Evolutionary conservation across 495 filamentous ascomycete genomes (phyloP), one percentile per base, ranked within the genome.

Genomic region (Penicillium nucicola): DNA sequence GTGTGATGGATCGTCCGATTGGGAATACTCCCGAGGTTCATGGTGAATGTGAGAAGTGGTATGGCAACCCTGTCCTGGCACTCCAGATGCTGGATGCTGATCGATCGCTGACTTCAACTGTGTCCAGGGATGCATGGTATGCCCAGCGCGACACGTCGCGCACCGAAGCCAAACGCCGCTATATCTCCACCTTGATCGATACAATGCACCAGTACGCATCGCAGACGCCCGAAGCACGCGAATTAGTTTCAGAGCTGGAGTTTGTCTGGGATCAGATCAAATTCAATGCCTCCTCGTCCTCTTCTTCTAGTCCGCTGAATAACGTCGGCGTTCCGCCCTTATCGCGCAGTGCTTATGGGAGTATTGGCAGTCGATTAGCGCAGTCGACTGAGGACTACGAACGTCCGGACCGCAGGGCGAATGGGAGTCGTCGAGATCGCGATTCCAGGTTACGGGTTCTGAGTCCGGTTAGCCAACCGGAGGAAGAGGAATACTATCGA

Each of bases 191-290:
- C 7, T 75, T 98, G 28, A 95, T 98, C 68, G 84, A 92, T 64
- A 97, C 92, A 1, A 97, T 98, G 93, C 92, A 97, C 67, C 77
- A 78, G 55, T 97, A 92, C 65, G 93, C 93, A 33, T 85, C 81
- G 22, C 85, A 84, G 50, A 91, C 90, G 11, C 79, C 87, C 40
- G 90, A 96, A 67, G 90, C 88, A 2, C 78, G 90, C 35, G 89
- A 91, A 66, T 77, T 98, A 7, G 89, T 97, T 31, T 74, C 84
- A n/a, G 95, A 98, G 67, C 80, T 98, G 14, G 93, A 97, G 70
- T 98, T 97, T 61, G 91, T 98, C 38, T 98, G 93, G 93, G 90
- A 96, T 55, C 95, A 97, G 64, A 88, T 97, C 48, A 93, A 92
- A 69, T 87, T 81, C 45, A 96, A 95, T 58, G 79, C 79, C 19